These are phyloP conservation scores for Blastobotrys arbuscula DNA, from an alignment of 1,139 yeast species.

Conservation along the genomic window DNA sequence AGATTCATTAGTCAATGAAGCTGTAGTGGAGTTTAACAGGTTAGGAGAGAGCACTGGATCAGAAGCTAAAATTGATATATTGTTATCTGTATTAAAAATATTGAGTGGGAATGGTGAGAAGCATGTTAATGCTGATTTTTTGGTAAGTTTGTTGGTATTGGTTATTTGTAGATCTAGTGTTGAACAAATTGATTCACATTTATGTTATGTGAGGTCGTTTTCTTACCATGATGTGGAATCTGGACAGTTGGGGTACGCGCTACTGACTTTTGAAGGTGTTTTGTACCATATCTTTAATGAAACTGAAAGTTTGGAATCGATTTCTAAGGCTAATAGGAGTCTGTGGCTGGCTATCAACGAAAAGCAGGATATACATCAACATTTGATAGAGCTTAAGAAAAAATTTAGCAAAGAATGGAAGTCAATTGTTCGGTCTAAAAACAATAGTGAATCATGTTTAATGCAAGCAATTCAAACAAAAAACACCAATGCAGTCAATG, in stretches of 20 bases:
- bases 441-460: constrained; percentile 62
- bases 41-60: constrained; percentile 49
- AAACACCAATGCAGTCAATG: constrained; percentile 37
- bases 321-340: constrained; percentile 46
- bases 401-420: constrained; percentile 30
- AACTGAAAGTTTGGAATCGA: constrained; percentile 37
- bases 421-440: constrained; percentile 48
- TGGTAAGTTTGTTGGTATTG: constrained; percentile 66
- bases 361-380: background rate
- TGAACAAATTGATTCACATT: constrained; percentile 54
- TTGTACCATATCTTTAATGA: constrained; percentile 53
- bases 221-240: constrained; percentile 43
- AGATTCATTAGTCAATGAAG: constrained; percentile 47
- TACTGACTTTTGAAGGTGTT: constrained; percentile 83
- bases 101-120: constrained; percentile 28
- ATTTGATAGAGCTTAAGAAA: constrained; percentile 1
- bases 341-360: constrained; percentile 47
- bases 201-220: constrained; percentile 60
- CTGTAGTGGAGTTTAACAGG: constrained; percentile 50
- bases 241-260: constrained; percentile 55
- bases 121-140: constrained; percentile 70
- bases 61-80: constrained; percentile 46
- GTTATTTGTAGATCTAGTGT: constrained; percentile 64
- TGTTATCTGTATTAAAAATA: constrained; percentile 49
- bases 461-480: constrained; percentile 27